A percentile compares a stretch with the other conserved stretches of the same genome.
Evolutionary conservation across 2,329 filamentous ascomycete genomes (phyloP).

Genomic region (Aureobasidium pullulans): DNA sequence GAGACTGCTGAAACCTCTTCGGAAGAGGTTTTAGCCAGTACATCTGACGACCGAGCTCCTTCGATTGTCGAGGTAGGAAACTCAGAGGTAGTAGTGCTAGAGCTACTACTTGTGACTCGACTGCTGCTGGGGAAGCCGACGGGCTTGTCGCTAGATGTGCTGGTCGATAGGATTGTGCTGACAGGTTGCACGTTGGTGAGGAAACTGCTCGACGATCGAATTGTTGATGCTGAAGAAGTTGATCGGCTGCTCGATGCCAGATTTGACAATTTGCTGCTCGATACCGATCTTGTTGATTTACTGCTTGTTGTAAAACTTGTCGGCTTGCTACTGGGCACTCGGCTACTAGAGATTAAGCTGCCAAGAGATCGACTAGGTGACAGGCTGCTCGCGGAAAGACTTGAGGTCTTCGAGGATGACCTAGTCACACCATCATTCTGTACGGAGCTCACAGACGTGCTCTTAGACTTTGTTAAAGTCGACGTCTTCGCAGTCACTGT

Average conservation of each 20-base stretch:
- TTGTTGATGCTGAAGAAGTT: background rate
- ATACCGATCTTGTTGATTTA: no score
- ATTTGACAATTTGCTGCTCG: background rate
- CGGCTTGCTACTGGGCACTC: background rate
- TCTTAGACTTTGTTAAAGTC: background rate
- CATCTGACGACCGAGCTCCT: no score
- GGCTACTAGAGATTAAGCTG: background rate
- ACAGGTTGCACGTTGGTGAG: background rate
- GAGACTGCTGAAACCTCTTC: background rate
- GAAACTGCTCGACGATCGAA: background rate
- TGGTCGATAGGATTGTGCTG: background rate
- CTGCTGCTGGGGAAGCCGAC: background rate
- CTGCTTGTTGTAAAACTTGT: background rate
- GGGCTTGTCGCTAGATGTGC: background rate
- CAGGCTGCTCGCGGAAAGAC: background rate
- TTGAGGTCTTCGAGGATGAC: background rate
- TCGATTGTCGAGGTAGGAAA: background rate
- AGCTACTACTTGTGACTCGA: background rate
- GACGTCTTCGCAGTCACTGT: background rate
- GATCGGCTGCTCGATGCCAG: background rate
- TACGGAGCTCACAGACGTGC: background rate
- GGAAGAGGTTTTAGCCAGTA: background rate
- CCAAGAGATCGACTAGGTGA: background rate
- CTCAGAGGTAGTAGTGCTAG: background rate
- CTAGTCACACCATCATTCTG: background rate